Percentiles rank a stretch among this genome's conserved stretches.
Conservation (phyloP, 2,329 filamentous ascomycete species). For the Fusarium penzigii region DNA sequence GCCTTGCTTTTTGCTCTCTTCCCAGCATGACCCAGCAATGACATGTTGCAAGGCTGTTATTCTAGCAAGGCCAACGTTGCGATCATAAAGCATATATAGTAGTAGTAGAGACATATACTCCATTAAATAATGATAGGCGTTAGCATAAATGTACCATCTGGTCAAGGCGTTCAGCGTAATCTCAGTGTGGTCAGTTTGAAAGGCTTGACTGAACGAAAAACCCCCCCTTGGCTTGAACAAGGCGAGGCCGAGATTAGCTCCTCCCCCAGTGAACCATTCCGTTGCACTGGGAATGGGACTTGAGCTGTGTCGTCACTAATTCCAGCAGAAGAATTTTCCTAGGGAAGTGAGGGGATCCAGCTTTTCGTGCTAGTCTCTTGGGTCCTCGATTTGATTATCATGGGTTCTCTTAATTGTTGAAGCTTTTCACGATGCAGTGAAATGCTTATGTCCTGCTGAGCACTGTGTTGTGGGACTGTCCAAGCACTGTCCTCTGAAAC, state of each 20-base stretch:
- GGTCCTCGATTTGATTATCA: too few relatives aligned
- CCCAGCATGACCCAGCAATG: background rate
- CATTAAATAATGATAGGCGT: background rate
- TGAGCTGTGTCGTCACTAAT: conserved; percentile 7
- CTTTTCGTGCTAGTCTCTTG: background rate
- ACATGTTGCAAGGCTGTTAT: background rate
- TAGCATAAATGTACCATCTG: background rate
- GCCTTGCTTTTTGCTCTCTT: background rate
- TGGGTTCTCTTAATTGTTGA: too few relatives aligned
- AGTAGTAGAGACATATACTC: background rate
- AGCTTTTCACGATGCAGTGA: background rate
- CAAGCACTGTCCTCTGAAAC: background rate
- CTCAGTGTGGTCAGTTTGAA: conserved; percentile 5
- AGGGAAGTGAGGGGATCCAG: background rate
- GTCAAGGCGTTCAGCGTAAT: background rate
- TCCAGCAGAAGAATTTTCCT: background rate
- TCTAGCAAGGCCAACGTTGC: background rate
- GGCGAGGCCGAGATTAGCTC: conserved; percentile 30
- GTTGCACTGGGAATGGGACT: conserved; percentile 29
- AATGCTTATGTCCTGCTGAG: background rate
- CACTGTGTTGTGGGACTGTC: background rate
- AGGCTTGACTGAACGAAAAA: conserved; percentile 12
- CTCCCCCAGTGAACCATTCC: conserved; percentile 21
- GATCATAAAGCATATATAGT: background rate
- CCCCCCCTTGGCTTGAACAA: conserved; percentile 22